Percentiles rank a stretch among this genome's conserved stretches.
phyloP scores from a whole-genome alignment of 495 filamentous ascomycete species.

The Neurospora hispaniola region DNA sequence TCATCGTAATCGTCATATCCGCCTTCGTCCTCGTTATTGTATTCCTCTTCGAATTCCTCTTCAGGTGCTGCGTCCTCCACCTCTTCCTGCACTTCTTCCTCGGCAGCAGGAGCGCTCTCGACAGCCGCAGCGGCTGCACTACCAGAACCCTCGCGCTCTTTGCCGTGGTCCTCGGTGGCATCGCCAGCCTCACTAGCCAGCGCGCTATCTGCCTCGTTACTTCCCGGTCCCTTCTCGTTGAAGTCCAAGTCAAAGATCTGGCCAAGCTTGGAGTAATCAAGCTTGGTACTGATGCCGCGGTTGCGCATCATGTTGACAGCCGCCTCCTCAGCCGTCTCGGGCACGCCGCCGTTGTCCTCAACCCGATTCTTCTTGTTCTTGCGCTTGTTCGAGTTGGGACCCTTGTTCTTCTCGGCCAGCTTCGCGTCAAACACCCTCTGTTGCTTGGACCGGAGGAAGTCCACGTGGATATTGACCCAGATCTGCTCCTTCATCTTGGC shows the following conservation, averaged over 20 bases:
- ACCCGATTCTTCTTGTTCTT: conserved; percentile 42
- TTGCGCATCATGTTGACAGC: conserved; percentile 62
- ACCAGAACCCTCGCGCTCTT: neutral
- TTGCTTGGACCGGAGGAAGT: conserved; percentile 76
- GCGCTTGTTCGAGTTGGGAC: conserved; percentile 35
- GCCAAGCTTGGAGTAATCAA: conserved; percentile 66
- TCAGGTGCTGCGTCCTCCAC: conserved; percentile 7
- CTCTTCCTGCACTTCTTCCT: conserved; percentile 2
- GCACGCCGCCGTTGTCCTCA: conserved; percentile 34
- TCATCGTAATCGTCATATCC: conserved; percentile 25
- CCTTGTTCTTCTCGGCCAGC: conserved; percentile 40
- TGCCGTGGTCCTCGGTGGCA: neutral
- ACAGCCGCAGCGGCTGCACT: neutral
- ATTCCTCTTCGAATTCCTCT: conserved; percentile 14
- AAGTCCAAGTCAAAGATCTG: conserved; percentile 34
- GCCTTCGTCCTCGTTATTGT: conserved; percentile 12
- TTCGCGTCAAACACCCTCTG: conserved; percentile 60
- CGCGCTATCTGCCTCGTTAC: conserved; percentile 5
- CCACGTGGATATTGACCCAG: conserved; percentile 89
- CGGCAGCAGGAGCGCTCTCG: neutral
- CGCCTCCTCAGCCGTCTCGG: conserved; percentile 58
- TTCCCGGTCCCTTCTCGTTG: conserved; percentile 28
- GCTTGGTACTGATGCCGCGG: conserved; percentile 65
- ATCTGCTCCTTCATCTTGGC: conserved; percentile 70
- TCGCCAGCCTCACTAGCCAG: neutral